Evolutionary conservation across 129 eudicot genomes (phyloP), one percentile per base, ranked within the genome.

Genomic region (Artemisia annua): DNA sequence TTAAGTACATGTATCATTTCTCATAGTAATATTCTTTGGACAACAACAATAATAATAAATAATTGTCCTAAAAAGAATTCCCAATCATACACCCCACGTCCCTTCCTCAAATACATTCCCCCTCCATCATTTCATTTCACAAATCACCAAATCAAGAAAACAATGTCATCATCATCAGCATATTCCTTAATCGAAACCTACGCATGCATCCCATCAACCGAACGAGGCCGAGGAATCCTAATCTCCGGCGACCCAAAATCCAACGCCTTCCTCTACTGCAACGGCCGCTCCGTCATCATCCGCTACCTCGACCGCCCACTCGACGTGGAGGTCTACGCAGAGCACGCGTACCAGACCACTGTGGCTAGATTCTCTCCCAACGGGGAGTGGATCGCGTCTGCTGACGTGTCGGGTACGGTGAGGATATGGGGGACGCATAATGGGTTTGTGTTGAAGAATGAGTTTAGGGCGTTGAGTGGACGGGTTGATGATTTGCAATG

Each of bases 311-410:
- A 88, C 72, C 78, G 88, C 19, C 99, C 99, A 0, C 70, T 88
- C 15, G 85, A 90, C 7, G 93, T 90, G 18, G 46, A 77, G 51
- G 96, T 94, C 5, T 94, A 94, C 66, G 87, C 91, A 1, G 99
- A 94, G 49, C 99, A 94, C 75, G 96, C 93, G 0, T 94, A 94
- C 67, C 97, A 86, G 22, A 88, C 95, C 30, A 94, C 99, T 52
- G 96, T 94, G 0, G 99, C 99, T 0, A 75, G 99, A 7, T 94
- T 81, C 70, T 94, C 99, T 0, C 99, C 97, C 4, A 94, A 94
- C 67, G 93, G 95, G 0, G 99, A 94, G 80, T 94, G 99, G 99
- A 80, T 90, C 83, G 99, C 99, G 1, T 94, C 99, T 7, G 99
- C 91, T 15, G 99, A 94, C 71, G 89, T 83, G 2, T 90, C 97